Base-by-base conservation (phyloP, 2,329 filamentous ascomycete genomes). In the Fusarium sp. region DNA sequence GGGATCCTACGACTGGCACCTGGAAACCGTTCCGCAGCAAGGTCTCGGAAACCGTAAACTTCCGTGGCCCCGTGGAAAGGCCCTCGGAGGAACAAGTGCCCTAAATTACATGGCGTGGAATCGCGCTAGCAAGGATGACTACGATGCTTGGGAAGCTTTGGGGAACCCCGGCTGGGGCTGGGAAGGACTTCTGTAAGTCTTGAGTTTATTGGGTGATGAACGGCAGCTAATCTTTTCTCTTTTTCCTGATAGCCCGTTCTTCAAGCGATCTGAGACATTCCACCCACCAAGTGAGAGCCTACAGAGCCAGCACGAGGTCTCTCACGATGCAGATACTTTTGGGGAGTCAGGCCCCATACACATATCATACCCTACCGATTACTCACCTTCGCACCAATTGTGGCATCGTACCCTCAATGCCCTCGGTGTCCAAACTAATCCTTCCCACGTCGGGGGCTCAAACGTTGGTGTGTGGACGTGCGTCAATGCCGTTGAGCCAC, bases 61-160 rank as follows among this genome's bases (percentile, higher is more conserved):
- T 22, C 68, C 77, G 11, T 83, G 79, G 78, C 78, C 80, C 1
- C 73, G 82, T 15, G 83, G 83, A 8, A 82, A 78, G 58, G 83
- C 87, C 1, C 80, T 92, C 0, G 90, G 90, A 19, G 90, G 90
- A 8, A 88, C 88, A 8, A 86, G 83, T 17, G 85, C 85, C 0
- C 81, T 90, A 47, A 89, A 89, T 66, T 86, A 84, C 65, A 85
- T 88, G 84, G 84, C 86, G 47, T 82, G 81, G 79, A 81, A 81
- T 53, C 80, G 83, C 32, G 84, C 80, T 8, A 80, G 78, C 48
- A 76, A 71, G 35, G 78, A 79, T 35, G 85, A 87, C 44, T 84
- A 86, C 45, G 83, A 90, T 74, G 81, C 81, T 0, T 90, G 87
- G 87, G 83, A 82, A 46, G 75, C 79, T 30, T 75, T 90, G 11